These are phyloP conservation scores for Coniosporium apollinis DNA, from an alignment of 495 filamentous ascomycete species.

Conservation along the genomic window DNA sequence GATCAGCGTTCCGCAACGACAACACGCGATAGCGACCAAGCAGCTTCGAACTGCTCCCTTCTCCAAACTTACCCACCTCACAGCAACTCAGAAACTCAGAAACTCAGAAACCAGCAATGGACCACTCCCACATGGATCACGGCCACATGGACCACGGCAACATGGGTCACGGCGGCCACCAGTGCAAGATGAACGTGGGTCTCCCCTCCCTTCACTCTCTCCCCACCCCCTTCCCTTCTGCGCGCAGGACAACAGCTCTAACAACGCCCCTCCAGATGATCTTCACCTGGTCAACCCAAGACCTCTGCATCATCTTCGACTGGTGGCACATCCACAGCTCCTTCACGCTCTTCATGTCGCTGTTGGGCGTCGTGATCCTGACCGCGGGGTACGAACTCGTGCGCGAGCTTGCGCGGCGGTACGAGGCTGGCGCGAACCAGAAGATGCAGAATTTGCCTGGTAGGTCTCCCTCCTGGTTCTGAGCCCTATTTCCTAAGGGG, in stretches of 20 bases:
- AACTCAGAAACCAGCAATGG: conserved; percentile 24
- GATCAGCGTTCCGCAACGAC: too few relatives aligned
- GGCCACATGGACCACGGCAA: conserved; percentile 23
- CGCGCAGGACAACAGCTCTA: not conserved
- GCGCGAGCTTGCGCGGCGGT: conserved; percentile 55
- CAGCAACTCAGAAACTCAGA: too few relatives aligned
- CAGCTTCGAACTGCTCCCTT: too few relatives aligned
- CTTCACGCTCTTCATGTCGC: conserved; percentile 57
- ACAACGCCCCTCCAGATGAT: conserved; percentile 49
- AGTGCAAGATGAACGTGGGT: conserved; percentile 68
- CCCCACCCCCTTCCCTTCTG: not conserved
- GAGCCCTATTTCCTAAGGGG: too few relatives aligned
- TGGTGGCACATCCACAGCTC: conserved; percentile 70
- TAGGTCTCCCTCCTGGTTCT: conserved; percentile 7
- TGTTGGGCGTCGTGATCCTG: conserved; percentile 63
- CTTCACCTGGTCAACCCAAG: conserved; percentile 82
- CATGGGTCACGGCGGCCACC: conserved; percentile 21
- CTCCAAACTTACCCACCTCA: too few relatives aligned
- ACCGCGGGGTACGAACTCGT: conserved; percentile 84
- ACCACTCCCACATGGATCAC: conserved; percentile 37
- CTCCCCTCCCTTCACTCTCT: not conserved
- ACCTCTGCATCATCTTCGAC: conserved; percentile 90
- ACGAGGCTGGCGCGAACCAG: conserved; percentile 32
- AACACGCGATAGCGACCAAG: too few relatives aligned
- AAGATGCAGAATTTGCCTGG: conserved; percentile 3